Evolutionary conservation across 768 basidiomycete genomes (phyloP).

Genomic region (Termitomyces sp.): DNA sequence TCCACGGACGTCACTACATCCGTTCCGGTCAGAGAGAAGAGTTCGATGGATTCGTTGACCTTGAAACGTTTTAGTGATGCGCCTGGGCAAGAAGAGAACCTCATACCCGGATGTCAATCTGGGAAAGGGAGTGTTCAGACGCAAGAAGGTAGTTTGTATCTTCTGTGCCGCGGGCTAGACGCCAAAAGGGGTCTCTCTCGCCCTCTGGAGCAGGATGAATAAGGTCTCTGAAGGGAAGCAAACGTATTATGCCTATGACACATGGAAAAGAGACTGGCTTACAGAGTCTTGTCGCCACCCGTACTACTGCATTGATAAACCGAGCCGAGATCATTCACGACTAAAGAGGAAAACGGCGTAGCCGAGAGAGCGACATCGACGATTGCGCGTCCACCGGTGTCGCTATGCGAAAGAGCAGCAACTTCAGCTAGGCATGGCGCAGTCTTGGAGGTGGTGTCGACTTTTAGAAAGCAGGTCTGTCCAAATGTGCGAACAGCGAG

Average conservation of each 20-base stretch:
- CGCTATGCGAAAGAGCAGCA: conserved; percentile 21
- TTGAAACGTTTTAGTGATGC: conserved; percentile 12
- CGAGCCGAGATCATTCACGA: conserved; percentile 47
- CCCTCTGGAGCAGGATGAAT: too few relatives aligned
- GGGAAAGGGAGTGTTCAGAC: conserved; percentile 35
- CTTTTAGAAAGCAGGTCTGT: conserved; percentile 32
- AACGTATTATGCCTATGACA: background rate
- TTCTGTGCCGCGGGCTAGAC: conserved; percentile 32
- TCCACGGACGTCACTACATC: conserved; percentile 53
- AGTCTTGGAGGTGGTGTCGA: conserved; percentile 14
- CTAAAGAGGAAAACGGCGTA: conserved; percentile 26
- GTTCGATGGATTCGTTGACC: conserved; percentile 21
- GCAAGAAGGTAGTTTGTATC: conserved; percentile 38
- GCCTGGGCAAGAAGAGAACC: background rate
- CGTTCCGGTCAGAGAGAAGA: conserved; percentile 29
- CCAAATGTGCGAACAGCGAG: conserved; percentile 44
- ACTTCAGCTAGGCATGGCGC: conserved; percentile 23
- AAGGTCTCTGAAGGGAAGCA: too few relatives aligned
- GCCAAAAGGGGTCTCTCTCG: conserved; percentile 40
- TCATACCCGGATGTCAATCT: conserved; percentile 55
- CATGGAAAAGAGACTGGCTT: conserved; percentile 13
- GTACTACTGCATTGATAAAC: conserved; percentile 34
- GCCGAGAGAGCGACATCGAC: conserved; percentile 42
- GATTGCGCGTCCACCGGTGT: conserved; percentile 23
- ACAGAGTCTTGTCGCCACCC: conserved; percentile 29